Conservation (phyloP, 2,329 filamentous ascomycete genomes). For the Intubia oerlemansii region DNA sequence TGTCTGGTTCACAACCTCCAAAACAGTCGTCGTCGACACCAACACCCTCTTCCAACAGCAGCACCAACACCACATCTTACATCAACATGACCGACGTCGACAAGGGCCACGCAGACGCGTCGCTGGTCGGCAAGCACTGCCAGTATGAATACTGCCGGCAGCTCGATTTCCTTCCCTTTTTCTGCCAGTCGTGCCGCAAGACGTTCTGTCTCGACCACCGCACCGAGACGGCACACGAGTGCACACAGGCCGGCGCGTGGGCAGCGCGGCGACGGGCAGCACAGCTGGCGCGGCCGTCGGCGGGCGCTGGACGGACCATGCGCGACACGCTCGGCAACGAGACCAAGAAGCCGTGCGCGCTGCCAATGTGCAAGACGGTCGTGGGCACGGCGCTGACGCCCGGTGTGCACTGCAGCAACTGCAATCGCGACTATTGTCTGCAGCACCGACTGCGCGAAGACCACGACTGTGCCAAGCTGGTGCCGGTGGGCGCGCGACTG, state of each 20-base stretch:
- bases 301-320: conserved; percentile 31
- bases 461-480: conserved; percentile 64
- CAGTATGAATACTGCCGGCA: conserved; percentile 80
- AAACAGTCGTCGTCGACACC: neutral
- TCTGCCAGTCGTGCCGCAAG: conserved; percentile 68
- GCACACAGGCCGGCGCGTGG: conserved; percentile 38
- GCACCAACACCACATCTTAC: conserved; percentile 31
- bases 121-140: conserved; percentile 78
- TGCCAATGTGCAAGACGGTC: conserved; percentile 43
- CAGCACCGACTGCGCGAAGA: conserved; percentile 60
- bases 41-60: conserved; percentile 20
- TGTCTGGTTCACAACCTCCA: conserved; percentile 22
- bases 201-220: conserved; percentile 92
- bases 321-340: conserved; percentile 24
- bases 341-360: conserved; percentile 45
- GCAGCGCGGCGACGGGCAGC: conserved; percentile 33
- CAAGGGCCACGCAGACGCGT: conserved; percentile 35
- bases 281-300: conserved; percentile 28
- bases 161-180: conserved; percentile 89
- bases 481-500: conserved; percentile 28
- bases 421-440: conserved; percentile 56
- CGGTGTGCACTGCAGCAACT: conserved; percentile 48
- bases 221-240: conserved; percentile 60
- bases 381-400: conserved; percentile 47
- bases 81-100: conserved; percentile 46